These are phyloP conservation scores for Pseudotulostoma volvatum DNA, from an alignment of 495 filamentous ascomycete species.

Conservation along the genomic window DNA sequence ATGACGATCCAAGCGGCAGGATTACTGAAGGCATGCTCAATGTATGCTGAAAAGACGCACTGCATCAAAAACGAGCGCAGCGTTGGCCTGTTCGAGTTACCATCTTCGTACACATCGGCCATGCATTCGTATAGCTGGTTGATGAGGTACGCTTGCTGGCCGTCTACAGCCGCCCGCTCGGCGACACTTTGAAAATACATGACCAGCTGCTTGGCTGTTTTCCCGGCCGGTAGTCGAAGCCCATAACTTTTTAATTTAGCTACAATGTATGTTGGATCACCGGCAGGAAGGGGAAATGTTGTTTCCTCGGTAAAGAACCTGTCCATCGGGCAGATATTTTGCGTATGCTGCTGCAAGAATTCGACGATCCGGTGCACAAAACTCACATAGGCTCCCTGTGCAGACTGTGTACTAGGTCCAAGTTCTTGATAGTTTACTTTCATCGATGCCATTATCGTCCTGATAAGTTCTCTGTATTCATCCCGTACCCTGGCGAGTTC, in stretches of 20 bases:
- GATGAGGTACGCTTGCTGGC: conserved; percentile 42
- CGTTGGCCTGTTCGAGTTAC: conserved; percentile 25
- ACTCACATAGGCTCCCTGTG: conserved; percentile 42
- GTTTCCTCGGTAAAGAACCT: conserved; percentile 51
- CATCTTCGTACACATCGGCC: conserved; percentile 31
- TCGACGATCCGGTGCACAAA: conserved; percentile 51
- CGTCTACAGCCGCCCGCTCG: conserved; percentile 44
- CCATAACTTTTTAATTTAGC: conserved; percentile 49
- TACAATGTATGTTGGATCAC: conserved; percentile 53
- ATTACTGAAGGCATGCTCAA: conserved; percentile 33
- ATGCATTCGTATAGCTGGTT: conserved; percentile 42
- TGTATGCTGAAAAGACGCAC: conserved; percentile 48
- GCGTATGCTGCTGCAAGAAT: conserved; percentile 48
- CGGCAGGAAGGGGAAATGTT: conserved; percentile 46
- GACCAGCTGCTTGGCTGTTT: conserved; percentile 39
- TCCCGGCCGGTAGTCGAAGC: conserved; percentile 34
- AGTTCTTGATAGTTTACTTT: conserved; percentile 50
- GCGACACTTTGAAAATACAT: conserved; percentile 47
- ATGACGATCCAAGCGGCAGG: conserved; percentile 42
- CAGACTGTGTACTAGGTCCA: conserved; percentile 20
- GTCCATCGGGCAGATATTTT: conserved; percentile 45
- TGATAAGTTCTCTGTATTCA: conserved; percentile 39
- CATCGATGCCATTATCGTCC: conserved; percentile 48
- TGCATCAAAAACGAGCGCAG: conserved; percentile 42
- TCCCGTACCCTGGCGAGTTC: conserved; percentile 24